phyloP scores from a whole-genome alignment of 495 filamentous ascomycete species.

The Penicillium odoratum region DNA sequence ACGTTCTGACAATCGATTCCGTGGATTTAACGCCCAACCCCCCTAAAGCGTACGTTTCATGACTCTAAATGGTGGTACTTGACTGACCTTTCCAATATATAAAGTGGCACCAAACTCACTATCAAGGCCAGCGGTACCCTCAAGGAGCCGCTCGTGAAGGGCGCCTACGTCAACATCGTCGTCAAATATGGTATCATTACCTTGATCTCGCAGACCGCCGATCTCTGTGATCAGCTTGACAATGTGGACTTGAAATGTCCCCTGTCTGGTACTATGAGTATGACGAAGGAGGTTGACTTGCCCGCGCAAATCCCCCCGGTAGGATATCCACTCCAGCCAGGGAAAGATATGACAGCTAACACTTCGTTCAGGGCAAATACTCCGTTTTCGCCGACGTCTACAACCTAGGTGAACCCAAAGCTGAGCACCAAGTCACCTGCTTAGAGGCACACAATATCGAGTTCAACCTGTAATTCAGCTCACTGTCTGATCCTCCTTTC shows the following conservation, averaged over 20 bases:
- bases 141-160: conserved; percentile 64
- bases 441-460: conserved; percentile 59
- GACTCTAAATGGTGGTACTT: background rate
- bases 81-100: conserved; percentile 13
- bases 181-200: conserved; percentile 94
- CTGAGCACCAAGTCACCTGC: conserved; percentile 75
- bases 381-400: conserved; percentile 83
- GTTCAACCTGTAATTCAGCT: conserved; percentile 23
- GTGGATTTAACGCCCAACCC: conserved; percentile 87
- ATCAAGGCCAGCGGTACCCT: conserved; percentile 78
- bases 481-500: background rate
- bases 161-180: conserved; percentile 73
- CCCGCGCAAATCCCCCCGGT: conserved; percentile 89
- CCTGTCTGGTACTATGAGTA: conserved; percentile 66
- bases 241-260: conserved; percentile 91
- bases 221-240: conserved; percentile 83
- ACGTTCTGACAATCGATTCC: conserved; percentile 71
- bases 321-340: conserved; percentile 35
- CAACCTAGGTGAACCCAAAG: conserved; percentile 39
- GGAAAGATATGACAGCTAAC: background rate
- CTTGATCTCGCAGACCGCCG: conserved; percentile 71
- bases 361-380: conserved; percentile 73
- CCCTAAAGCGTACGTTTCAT: conserved; percentile 71
- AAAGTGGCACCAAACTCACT: conserved; percentile 73
- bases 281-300: conserved; percentile 81